Evolutionary conservation across 352 stramenopile genomes (phyloP).

Genomic region (Albugo candida): DNA sequence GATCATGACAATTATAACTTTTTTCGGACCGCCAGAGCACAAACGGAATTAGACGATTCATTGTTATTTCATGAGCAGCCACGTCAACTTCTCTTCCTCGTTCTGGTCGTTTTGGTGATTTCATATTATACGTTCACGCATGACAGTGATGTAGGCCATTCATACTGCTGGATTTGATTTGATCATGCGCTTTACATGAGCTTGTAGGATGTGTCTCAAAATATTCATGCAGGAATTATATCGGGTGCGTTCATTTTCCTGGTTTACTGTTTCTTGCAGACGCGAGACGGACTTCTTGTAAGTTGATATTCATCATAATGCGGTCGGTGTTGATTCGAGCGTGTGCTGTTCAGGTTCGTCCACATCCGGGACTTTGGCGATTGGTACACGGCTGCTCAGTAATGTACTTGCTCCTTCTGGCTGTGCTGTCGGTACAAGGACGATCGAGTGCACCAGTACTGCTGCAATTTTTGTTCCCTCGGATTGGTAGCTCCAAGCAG

Average conservation of each 20-base stretch:
- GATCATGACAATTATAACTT: constrained; percentile 13
- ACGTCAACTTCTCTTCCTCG: constrained; percentile 54
- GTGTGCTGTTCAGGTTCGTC: constrained; percentile 13
- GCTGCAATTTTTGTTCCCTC: constrained; percentile 58
- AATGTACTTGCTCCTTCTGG: constrained; percentile 56
- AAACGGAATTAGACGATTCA: constrained; percentile 26
- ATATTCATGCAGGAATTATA: constrained; percentile 38
- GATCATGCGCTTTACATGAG: neutral
- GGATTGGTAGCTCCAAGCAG: constrained; percentile 30
- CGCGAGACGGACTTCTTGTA: constrained; percentile 56
- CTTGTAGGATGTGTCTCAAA: constrained; percentile 28
- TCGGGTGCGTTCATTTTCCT: constrained; percentile 62
- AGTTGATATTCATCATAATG: constrained; percentile 5
- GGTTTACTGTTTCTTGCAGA: constrained; percentile 74
- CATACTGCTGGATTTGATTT: neutral
- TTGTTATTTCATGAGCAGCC: constrained; percentile 64
- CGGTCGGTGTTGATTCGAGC: neutral
- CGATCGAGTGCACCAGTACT: constrained; percentile 27
- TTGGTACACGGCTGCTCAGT: constrained; percentile 64
- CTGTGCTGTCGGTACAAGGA: constrained; percentile 48
- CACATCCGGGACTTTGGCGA: constrained; percentile 57
- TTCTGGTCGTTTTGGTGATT: constrained; percentile 28
- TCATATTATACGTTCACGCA: constrained; percentile 72
- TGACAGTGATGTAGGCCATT: constrained; percentile 26
- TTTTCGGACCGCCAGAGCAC: constrained; percentile 39